Conservation (phyloP, 225 moss, liverwort and hornwort genomes). For the Pseudoscleropodium purum region DNA sequence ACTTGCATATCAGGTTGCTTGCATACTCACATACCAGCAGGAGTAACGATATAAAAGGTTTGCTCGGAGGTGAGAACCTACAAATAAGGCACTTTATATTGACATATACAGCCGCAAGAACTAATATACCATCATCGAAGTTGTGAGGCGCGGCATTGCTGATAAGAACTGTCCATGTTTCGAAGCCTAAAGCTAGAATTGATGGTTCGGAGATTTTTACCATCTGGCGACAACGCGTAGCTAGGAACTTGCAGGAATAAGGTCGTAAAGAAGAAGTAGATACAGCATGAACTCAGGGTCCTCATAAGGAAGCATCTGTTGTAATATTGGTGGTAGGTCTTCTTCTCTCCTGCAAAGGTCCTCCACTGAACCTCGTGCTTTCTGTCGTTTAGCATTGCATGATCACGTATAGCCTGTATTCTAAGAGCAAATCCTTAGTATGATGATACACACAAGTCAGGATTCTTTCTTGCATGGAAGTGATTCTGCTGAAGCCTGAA, state of each 20-base stretch:
- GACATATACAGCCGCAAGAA: neutral
- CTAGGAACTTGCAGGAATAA: slow-evolving; percentile 15
- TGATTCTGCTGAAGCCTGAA: neutral
- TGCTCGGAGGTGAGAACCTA: neutral
- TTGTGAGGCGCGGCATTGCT: neutral
- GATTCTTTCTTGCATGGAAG: neutral
- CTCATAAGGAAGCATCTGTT: slow-evolving; percentile 32
- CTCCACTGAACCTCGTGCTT: slow-evolving; percentile 3
- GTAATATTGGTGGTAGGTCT: neutral
- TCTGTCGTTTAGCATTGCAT: slow-evolving; percentile 21
- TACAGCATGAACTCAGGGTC: slow-evolving; percentile 5
- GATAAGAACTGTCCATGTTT: neutral
- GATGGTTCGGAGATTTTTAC: slow-evolving; percentile 2
- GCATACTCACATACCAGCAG: neutral
- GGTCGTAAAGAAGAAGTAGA: slow-evolving; percentile 6
- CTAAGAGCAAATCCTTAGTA: slow-evolving; percentile 7
- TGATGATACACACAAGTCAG: neutral
- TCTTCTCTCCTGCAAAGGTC: neutral
- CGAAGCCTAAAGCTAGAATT: neutral
- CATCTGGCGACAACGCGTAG: slow-evolving; percentile 33
- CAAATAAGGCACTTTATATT: neutral
- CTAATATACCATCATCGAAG: neutral
- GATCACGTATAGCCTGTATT: slow-evolving; percentile 7
- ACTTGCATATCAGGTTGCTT: neutral
- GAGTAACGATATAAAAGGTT: neutral